phyloP scores from a whole-genome alignment of 1,284 basidiomycete species.

The Peniophora sp. region DNA sequence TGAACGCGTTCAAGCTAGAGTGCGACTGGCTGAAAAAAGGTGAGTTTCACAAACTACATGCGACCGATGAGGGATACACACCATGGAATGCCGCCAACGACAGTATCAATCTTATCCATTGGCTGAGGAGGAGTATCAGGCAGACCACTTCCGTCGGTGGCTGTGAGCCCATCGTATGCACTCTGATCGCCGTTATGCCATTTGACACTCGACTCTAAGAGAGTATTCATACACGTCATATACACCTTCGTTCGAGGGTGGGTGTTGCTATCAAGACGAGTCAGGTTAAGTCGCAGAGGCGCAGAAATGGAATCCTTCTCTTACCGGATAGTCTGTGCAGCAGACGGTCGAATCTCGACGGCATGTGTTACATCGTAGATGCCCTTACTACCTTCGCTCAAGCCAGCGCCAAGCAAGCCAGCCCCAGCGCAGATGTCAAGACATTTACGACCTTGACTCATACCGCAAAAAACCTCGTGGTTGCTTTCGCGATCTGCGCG shows the following conservation, averaged over 20 bases:
- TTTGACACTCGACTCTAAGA: constrained; percentile 49
- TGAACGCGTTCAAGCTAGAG: constrained; percentile 30
- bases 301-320: constrained; percentile 12
- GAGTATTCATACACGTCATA: constrained; percentile 55
- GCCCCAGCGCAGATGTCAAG: constrained; percentile 62
- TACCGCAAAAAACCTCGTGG: too few species aligned
- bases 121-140: constrained; percentile 36
- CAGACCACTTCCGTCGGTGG: constrained; percentile 13
- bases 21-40: constrained; percentile 26
- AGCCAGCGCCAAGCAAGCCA: constrained; percentile 52
- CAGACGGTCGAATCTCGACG: constrained; percentile 62
- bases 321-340: constrained; percentile 55
- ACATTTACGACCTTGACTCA: too few species aligned
- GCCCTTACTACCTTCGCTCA: constrained; percentile 36
- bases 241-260: constrained; percentile 36
- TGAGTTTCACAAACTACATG: not conserved
- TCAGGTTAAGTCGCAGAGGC: constrained; percentile 1
- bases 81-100: constrained; percentile 72
- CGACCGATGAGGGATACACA: constrained; percentile 19
- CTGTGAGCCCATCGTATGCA: too few species aligned
- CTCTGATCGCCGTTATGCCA: constrained; percentile 18
- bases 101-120: constrained; percentile 43
- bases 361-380: constrained; percentile 53
- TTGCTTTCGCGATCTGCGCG: too few species aligned
- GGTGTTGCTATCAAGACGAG: constrained; percentile 30